Percentiles rank a stretch among this genome's conserved stretches.
Conservation (phyloP, 2,329 filamentous ascomycete species). For the Diaporthe sp. region DNA sequence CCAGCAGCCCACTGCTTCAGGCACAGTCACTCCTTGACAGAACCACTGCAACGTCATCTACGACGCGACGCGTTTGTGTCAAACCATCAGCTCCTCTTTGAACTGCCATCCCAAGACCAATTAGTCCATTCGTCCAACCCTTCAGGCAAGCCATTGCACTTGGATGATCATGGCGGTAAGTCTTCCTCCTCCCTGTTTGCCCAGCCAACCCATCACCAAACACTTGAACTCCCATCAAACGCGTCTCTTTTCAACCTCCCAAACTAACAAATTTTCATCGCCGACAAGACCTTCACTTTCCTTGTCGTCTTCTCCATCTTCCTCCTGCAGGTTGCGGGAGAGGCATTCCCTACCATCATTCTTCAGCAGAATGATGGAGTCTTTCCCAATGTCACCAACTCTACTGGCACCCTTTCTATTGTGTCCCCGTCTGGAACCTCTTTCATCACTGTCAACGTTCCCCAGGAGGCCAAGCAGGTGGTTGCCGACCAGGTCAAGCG, state of each 20-base stretch:
- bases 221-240: neutral
- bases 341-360: conserved; percentile 17
- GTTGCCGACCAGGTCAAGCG: conserved; percentile 6
- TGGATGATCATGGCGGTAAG: conserved; percentile 15
- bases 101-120: neutral
- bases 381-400: conserved; percentile 10
- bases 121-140: neutral
- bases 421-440: neutral
- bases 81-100: neutral
- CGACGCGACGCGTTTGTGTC: conserved; percentile 2
- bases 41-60: neutral
- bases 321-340: conserved; percentile 19
- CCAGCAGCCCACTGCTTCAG: conserved; percentile 2
- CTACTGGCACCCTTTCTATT: neutral
- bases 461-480: neutral
- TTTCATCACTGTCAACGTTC: neutral
- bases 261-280: neutral
- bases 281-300: neutral
- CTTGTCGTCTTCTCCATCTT: conserved; percentile 7
- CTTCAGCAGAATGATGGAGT: conserved; percentile 14
- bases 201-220: too few species aligned
- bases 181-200: neutral
- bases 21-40: conserved; percentile 13
- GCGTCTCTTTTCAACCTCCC: neutral
- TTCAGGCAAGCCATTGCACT: conserved; percentile 2